Evolutionary conservation across 2,329 filamentous ascomycete genomes (phyloP), one percentile per base, ranked within the genome.

Genomic region (Aureobasidium sp.): DNA sequence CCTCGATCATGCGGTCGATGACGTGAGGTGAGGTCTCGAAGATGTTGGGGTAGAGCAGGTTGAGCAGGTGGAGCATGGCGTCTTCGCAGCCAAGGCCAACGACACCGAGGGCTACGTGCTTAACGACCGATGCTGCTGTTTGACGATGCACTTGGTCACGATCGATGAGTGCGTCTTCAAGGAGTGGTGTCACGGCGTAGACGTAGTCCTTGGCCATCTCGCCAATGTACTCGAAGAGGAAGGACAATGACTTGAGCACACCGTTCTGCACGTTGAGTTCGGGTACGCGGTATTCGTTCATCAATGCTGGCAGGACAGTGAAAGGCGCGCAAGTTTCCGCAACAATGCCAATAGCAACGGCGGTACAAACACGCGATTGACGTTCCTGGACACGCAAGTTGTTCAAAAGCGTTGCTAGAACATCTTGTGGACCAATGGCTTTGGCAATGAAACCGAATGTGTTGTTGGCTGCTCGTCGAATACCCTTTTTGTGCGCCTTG

Each of bases 401-500:
- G 83, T 97, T 97, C 65, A 99, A 85, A 17, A 99, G 82, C 0
- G 94, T 97, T 4, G 94, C 92, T 63, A 99, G 80, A 29, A 99
- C 94, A 79, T 99, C 94, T 76, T 97, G 93, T 14, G 94, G 94
- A 68, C 94, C 94, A 70, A 99, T 99, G 64, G 94, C 94, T 78
- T 99, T 99, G 73, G 94, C 94, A 71, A 99, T 99, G 82, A 97
- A 99, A 74, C 94, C 94, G 70, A 99, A 99, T 0, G 94, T 99
- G 80, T 99, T 99, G 84, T 99, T 99, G 69, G 94, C 95, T 25
- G 94, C 94, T 75, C 94, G 88, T 67, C 94, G 89, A 68, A 99
- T 99, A 67, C 94, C 95, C 82, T 99, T 99, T 79, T 99, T 99
- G 81, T 99, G 94, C 7, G 94, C 94, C 78, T 99, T 99, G 70